Evolutionary conservation across 2,329 filamentous ascomycete species (phyloP), one percentile per base, ranked within the genome.

Genomic region (Fusarium sp.): DNA sequence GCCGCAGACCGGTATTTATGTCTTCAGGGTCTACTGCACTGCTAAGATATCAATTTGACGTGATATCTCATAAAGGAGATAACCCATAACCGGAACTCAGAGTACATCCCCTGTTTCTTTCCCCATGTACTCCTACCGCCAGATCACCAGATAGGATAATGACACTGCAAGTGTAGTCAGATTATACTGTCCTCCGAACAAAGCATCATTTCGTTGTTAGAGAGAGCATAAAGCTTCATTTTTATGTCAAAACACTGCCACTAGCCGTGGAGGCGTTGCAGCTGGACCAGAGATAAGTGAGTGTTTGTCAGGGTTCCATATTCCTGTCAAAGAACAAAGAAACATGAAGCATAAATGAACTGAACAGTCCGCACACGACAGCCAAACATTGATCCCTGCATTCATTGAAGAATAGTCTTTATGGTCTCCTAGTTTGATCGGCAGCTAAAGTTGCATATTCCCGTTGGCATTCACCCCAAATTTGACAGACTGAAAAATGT

Each of bases 1-100:
- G n/a, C 13, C 6, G 19, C 1, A 61, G 10, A 39, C 20, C 24
- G n/a, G 45, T 49, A 44, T 32, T 55, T 62, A 62, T 56, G 40
- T 5, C 30, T 7, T 24, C 10, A 11, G 24, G 6, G n/a, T 22
- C 14, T 14, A 3, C 15, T 11, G 3, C 7, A 22, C n/a, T 37
- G 15, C 3, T 35, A 2, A 52, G 4, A 8, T 40, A 28, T 3
- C 26, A 22, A 28, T 22, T 37, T 8, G 22, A 40, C 24, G 5
- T 8, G 33, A 35, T 35, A 24, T 15, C 39, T 40, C 6, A 2
- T 9, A n/a, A 17, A 6, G 14, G 14, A 11, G 13, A 10, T 22
- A 8, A 13, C 0, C 6, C 17, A 7, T 1, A 4, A 9, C 17
- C 9, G 10, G 14, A 22, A 33, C 17, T 6, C 40, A 8, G 17